Evolutionary conservation across 345 rosid genomes (phyloP), one percentile per base, ranked within the genome.

Genomic region (Camelina sativa): DNA sequence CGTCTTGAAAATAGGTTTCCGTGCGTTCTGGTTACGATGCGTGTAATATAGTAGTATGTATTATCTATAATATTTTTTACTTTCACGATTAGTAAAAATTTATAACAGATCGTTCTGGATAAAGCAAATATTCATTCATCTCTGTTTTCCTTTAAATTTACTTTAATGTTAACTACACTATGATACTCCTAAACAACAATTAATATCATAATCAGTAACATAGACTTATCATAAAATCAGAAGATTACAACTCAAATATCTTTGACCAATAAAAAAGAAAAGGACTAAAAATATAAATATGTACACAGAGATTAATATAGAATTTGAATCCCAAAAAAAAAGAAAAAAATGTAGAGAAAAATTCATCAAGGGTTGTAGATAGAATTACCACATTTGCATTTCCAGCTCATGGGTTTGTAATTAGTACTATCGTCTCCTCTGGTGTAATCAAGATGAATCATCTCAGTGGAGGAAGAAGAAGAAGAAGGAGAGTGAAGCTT

Each of bases 331-430:
- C 2, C 37, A 34, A 16, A 65, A n/a, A n/a, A 25, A n/a, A 30
- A 37, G 57, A 22, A 68, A 53, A 37, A 57, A 57, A 32, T 25
- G 28, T 25, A 28, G 30, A 3, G 1, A 75, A 40, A 60, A 47
- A 78, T 54, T 9, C 62, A 46, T 86, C 79, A 93, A 50, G 98
- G 98, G 47, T 93, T 83, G 80, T 86, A 91, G 77, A 93, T 93
- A 78, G 91, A 76, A 68, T 89, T 83, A 28, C 98, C 97, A 75
- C 98, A 93, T 82, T 89, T 93, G 88, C 97, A 91, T 76, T 93
- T 93, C 98, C 98, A 93, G 73, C 92, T 93, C 91, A 93, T 80
- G 23, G 98, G 97, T 83, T 89, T 91, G 80, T 93, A 93, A 65
- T 92, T 86, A 46, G 98, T 76, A 81, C 37, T 66, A 35, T 73